Base-by-base conservation (phyloP, 768 basidiomycete genomes). In the Mycena latifolia region DNA sequence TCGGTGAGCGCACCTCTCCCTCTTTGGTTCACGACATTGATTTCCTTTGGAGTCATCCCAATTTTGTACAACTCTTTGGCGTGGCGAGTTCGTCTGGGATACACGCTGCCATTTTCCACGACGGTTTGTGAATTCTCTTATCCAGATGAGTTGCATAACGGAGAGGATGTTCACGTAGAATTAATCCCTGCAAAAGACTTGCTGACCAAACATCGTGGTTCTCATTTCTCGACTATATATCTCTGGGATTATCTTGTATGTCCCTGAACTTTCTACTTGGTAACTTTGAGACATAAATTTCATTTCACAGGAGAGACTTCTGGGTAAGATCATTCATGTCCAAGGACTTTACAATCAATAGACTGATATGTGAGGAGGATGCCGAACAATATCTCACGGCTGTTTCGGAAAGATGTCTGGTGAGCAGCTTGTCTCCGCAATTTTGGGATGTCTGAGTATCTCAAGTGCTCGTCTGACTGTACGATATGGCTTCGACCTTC, bases 51-150 rank as follows among this genome's bases (percentile, higher is more conserved):
- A 53, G 22, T 35, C 52, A 53, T 37, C 52, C 52, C 2, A 53
- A 53, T 37, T 7, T 53, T 10, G n/a, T 53, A 24, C 52, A 53
- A 25, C 52, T 53, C n/a, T 53, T 53, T 53, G 52, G 52, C 31
- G 25, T 35, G 11, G 7, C 28, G 12, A 45, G 25, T 8, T 18
- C 27, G 5, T 29, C 25, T 2, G 41, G 55, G 1, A 7, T 56
- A n/a, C 24, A 45, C 18, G 55, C 55, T 20, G 28, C 55, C 17
- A 18, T 56, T n/a, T 56, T 29, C 20, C 41, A 56, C 25, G 41
- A 56, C 22, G 55, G 41, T 56, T 2, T 25, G 55, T 18, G 8
- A 2, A 8, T 27, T 17, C 12, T 20, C 1, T 45, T 37, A 3
- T 22, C 46, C 8, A 6, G 4, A 47, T 5, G 24, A 12, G 25